Percentiles rank a stretch among this genome's conserved stretches.
These are phyloP conservation scores for Nicotiana otophora DNA, from an alignment of 257 asterid species.

Conservation along the genomic window DNA sequence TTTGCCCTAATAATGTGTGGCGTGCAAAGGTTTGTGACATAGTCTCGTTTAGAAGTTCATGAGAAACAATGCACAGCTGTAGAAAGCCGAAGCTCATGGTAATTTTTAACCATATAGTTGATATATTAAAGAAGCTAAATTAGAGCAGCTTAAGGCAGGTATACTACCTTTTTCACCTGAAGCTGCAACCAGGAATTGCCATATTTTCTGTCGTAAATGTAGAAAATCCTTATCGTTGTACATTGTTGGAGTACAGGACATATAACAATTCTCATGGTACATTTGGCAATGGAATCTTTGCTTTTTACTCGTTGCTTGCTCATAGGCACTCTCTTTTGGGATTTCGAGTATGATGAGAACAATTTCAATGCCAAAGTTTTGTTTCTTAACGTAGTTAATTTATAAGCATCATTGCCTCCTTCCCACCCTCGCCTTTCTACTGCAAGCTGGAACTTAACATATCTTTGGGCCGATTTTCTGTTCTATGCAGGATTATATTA, in stretches of 20 bases:
- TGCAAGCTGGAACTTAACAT: not conserved
- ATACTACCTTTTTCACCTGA: not conserved
- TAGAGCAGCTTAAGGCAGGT: not conserved
- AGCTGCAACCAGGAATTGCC: not conserved
- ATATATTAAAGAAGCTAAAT: not conserved
- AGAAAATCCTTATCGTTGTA: not conserved
- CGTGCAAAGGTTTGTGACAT: not conserved
- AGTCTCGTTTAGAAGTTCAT: not conserved
- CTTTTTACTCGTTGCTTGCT: not conserved
- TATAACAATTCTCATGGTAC: not conserved
- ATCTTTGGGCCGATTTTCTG: not conserved
- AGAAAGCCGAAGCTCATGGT: not conserved
- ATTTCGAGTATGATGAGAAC: not conserved
- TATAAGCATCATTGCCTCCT: not conserved
- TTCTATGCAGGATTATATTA: slow-evolving; percentile 48
- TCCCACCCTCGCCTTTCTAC: not conserved
- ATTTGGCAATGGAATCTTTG: not conserved
- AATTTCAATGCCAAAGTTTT: not conserved
- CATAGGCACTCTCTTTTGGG: not conserved
- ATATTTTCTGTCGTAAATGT: not conserved
- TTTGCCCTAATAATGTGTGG: not conserved
- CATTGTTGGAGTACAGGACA: not conserved
- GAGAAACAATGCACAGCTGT: not conserved
- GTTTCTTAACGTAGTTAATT: not conserved
- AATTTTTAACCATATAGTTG: not conserved